Conservation (phyloP, 2,329 filamentous ascomycete genomes). For the Colletotrichum brevisporum region DNA sequence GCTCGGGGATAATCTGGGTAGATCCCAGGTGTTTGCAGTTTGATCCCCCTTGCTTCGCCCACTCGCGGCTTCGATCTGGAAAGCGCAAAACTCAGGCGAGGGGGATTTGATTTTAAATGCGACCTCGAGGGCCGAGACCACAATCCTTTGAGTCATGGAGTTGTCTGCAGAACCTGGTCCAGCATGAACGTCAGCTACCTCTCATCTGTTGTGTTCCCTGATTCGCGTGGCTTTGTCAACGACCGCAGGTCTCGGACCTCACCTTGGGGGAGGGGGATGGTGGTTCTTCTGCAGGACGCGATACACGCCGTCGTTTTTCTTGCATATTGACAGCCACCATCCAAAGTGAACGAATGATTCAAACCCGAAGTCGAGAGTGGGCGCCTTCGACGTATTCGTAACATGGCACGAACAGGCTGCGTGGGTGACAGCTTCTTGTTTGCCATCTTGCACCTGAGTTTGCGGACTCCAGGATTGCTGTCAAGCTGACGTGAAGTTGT, state of each 20-base stretch:
- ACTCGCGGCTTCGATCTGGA: constrained; percentile 10
- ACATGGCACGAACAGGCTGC: neutral
- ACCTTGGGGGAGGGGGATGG: neutral
- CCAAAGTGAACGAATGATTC: neutral
- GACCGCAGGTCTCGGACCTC: constrained; percentile 10
- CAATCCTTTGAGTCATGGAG: constrained; percentile 19
- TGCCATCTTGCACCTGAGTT: constrained; percentile 19
- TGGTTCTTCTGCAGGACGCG: constrained; percentile 2
- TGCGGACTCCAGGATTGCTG: constrained; percentile 4
- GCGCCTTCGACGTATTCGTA: neutral
- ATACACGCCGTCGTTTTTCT: constrained; percentile 7
- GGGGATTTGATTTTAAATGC: constrained; percentile 9
- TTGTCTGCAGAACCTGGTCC: neutral
- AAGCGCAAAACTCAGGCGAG: constrained; percentile 14
- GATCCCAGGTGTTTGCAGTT: constrained; percentile 30
- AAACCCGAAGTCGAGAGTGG: neutral
- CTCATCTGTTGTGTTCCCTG: constrained; percentile 24
- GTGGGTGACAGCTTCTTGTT: neutral
- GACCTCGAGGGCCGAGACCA: constrained; percentile 13
- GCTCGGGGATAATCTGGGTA: constrained; percentile 24
- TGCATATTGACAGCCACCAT: neutral
- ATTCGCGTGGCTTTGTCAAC: constrained; percentile 13
- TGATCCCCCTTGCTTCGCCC: constrained; percentile 36
- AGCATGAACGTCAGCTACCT: constrained; percentile 23
- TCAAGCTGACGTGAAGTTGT: constrained; percentile 14